Evolutionary conservation across 805 yeast genomes (phyloP), one percentile per base, ranked within the genome.

Genomic region (Kazachstania viticola): DNA sequence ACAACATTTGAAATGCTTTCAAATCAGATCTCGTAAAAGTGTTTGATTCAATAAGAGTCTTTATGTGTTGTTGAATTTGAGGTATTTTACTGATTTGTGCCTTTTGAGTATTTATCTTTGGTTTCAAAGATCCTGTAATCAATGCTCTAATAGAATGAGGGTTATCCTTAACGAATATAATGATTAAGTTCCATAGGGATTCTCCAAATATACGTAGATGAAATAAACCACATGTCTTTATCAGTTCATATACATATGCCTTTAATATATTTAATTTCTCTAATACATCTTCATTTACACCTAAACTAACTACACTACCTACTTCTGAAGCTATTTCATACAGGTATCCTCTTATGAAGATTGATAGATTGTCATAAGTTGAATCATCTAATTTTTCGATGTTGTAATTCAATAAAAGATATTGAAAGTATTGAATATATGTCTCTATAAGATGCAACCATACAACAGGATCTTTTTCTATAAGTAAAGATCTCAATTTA

Each of bases 401-500:
- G 22, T 59, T 58, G n/a, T 21, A 11, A 11, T 51, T 40, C 2
- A 47, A 42, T 21, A 69, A 51, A 25, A 79, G 50, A 36, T 60
- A 69, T 35, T 67, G 61, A 42, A 74, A 66, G 14, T 73, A 58
- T 13, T 48, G 51, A 33, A 79, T 71, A 51, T 78, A 80, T 3
- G 71, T 70, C 41, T 77, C 82, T 13, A 80, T 54, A 14, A 78
- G 55, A 49, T 79, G 84, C 4, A 70, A 78, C 85, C 88, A 80
- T 7, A 80, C 80, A 15, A 80, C 85, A 0, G 93, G 93, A 48
- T 80, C 93, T 38, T 73, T 79, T 47, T 80, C 91, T 5, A 78
- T 75, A 48, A 80, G 59, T n/a, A 83, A 73, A 0, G 87, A 79
- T 22, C 91, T 61, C 17, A 80, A 64, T 38, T 70, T 69, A 56